Percentiles rank a stretch among this genome's conserved stretches.
Evolutionary conservation across 345 rosid species (phyloP).

Genomic region (Limnanthes douglasii): DNA sequence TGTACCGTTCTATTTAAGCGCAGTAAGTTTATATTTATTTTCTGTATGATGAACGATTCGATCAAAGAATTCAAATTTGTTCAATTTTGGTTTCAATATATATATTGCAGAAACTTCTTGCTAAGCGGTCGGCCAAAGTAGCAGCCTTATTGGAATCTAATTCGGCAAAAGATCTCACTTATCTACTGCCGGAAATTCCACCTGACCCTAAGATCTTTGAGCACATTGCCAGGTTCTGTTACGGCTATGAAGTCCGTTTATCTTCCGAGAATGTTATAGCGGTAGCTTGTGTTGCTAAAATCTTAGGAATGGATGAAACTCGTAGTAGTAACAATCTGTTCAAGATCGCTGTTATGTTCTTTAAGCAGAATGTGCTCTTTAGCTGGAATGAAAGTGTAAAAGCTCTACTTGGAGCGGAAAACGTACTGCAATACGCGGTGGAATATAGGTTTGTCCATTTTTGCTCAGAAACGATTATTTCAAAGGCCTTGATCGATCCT

Average conservation of each 20-base stretch:
- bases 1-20: slow-evolving; percentile 22
- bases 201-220: slow-evolving; percentile 34
- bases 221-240: slow-evolving; percentile 61
- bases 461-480: slow-evolving; percentile 41
- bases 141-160: slow-evolving; percentile 22
- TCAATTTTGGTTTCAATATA: neutral
- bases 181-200: slow-evolving; percentile 32
- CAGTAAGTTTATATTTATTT: slow-evolving; percentile 23
- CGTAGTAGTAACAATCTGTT: slow-evolving; percentile 48
- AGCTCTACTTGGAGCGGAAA: slow-evolving; percentile 24
- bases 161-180: slow-evolving; percentile 13
- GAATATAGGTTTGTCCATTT: slow-evolving; percentile 32
- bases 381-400: slow-evolving; percentile 68
- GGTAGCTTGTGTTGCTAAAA: slow-evolving; percentile 37
- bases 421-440: slow-evolving; percentile 18
- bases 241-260: slow-evolving; percentile 30
- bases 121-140: slow-evolving; percentile 49
- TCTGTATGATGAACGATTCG: neutral
- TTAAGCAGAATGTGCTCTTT: slow-evolving; percentile 33
- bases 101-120: slow-evolving; percentile 34
- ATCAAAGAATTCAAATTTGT: slow-evolving; percentile 5
- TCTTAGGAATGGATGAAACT: slow-evolving; percentile 58
- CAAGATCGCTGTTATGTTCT: slow-evolving; percentile 23
- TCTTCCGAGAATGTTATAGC: slow-evolving; percentile 51
- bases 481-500: slow-evolving; percentile 32